Evolutionary conservation across 2,329 filamentous ascomycete species (phyloP), one percentile per base, ranked within the genome.

Genomic region (Fonsecaea pugnacius): DNA sequence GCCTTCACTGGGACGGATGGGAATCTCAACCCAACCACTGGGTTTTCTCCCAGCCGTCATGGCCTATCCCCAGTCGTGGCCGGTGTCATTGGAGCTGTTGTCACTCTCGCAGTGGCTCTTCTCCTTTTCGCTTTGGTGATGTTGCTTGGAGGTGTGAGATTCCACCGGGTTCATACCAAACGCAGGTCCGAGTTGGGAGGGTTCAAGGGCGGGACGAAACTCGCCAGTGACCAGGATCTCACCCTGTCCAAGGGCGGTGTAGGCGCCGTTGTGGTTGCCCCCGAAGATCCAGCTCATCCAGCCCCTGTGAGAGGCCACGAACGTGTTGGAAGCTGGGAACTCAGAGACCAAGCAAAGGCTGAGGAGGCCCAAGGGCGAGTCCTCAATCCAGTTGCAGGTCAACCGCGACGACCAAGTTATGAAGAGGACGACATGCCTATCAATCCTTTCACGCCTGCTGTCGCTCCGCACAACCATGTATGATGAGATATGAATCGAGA

Each of bases 281-380:
- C 72, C 21, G 65, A 61, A 40, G 70, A 67, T 30, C 56, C 69
- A 12, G 59, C 58, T 12, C 56, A 67, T 27, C 56, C 69, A 14
- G 59, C 60, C 5, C 58, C 68, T 40, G 72, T 75, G 21, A 75
- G 75, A 16, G 78, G 78, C 1, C 80, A 86, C 71, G 84, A 86
- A 73, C 75, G 84, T 50, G 76, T 82, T 18, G 84, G 83, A 0
- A 86, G 84, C 65, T 87, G 85, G 85, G 85, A 87, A 71, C 73
- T 87, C 73, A 78, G 78, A 59, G 61, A 68, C 30, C 50, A 69
- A 62, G 43, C 66, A 40, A 67, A 67, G 52, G 56, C 60, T 46
- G 60, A 67, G 32, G 67, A 67, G 18, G 60, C 63, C 32, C 65
- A 69, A 18, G 61, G 65, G 27, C 54, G 64, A 6, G 63, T 63